Evolutionary conservation across 106 monocot genomes (phyloP).

Genomic region (Xerophyta viscosa): DNA sequence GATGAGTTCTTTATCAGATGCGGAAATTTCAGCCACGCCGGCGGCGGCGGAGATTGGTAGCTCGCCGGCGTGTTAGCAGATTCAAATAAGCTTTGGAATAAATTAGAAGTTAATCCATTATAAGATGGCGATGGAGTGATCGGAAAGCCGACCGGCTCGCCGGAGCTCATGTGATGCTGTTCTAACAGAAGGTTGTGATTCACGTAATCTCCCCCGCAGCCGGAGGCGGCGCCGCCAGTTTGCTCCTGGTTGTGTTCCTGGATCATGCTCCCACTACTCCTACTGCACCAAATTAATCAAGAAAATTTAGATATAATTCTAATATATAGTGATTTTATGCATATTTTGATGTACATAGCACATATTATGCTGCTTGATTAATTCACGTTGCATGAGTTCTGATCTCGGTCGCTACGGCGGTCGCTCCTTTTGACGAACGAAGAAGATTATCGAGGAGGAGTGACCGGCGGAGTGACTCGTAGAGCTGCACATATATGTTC

Average conservation of each 20-base stretch:
- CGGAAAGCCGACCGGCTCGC: constrained; percentile 1
- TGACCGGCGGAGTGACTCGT: background rate
- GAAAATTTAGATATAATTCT: background rate
- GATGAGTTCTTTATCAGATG: constrained; percentile 10
- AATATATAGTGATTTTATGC: background rate
- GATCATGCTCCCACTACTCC: constrained; percentile 17
- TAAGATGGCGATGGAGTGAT: constrained; percentile 1
- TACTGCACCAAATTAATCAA: constrained; percentile 1
- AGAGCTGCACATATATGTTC: background rate
- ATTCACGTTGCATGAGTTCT: too few relatives aligned
- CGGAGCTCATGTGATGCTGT: constrained; percentile 13
- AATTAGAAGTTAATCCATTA: background rate
- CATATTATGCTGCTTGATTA: background rate
- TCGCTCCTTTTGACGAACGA: too few relatives aligned
- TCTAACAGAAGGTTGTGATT: constrained; percentile 17
- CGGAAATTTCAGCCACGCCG: constrained; percentile 11
- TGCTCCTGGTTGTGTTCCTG: constrained; percentile 20
- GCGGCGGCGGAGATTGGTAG: background rate
- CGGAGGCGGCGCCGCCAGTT: background rate
- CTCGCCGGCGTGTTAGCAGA: background rate
- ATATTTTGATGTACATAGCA: background rate
- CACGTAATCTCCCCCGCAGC: constrained; percentile 3
- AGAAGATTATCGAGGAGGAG: too few relatives aligned
- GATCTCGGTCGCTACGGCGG: too few relatives aligned
- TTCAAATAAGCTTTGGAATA: constrained; percentile 15